Conservation (phyloP, 805 yeast genomes). For the Zygotorulaspora danielsina region DNA sequence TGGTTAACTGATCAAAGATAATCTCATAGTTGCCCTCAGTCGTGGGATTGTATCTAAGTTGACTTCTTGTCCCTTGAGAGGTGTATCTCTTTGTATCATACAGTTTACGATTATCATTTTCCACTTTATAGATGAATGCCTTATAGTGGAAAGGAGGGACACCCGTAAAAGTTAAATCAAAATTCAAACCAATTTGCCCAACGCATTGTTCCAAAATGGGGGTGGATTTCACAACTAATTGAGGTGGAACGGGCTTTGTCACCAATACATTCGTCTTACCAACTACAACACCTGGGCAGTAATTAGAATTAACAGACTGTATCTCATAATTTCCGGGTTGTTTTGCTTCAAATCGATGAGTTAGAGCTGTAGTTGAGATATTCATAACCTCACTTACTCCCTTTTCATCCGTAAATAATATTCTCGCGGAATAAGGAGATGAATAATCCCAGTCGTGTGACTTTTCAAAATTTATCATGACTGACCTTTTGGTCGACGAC, state of each 20-base stretch:
- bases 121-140: conserved; percentile 55
- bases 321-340: conserved; percentile 67
- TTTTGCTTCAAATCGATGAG: conserved; percentile 39
- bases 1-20: conserved; percentile 60
- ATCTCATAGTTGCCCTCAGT: conserved; percentile 79
- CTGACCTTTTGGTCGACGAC: conserved; percentile 39
- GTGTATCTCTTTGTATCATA: conserved; percentile 37
- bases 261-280: conserved; percentile 54
- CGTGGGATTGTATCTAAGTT: conserved; percentile 69
- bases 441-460: conserved; percentile 25
- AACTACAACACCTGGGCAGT: conserved; percentile 61
- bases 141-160: conserved; percentile 74
- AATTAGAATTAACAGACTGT: conserved; percentile 49
- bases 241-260: conserved; percentile 55
- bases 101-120: conserved; percentile 29
- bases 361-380: conserved; percentile 27
- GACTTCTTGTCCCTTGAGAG: conserved; percentile 45
- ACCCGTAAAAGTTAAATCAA: conserved; percentile 66
- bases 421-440: conserved; percentile 36
- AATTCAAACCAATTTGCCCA: conserved; percentile 82
- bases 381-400: conserved; percentile 20
- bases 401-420: conserved; percentile 34
- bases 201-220: conserved; percentile 81
- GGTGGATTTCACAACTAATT: conserved; percentile 39
- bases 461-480: conserved; percentile 34